Evolutionary conservation across 768 basidiomycete genomes (phyloP).

Genomic region (Lactarius hatsudake): DNA sequence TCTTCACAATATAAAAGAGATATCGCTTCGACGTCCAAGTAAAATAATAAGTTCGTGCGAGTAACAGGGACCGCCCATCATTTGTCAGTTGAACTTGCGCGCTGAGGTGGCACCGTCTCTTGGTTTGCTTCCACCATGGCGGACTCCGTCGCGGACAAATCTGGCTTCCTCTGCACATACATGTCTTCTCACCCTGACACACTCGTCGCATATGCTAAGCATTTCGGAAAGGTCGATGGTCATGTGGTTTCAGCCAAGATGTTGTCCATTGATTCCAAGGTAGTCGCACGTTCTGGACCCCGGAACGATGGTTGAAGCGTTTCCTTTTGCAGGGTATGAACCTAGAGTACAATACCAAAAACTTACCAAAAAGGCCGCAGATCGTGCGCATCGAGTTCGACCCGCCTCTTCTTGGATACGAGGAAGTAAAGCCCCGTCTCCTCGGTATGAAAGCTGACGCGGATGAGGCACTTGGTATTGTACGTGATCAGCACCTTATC

Average conservation of each 20-base stretch:
- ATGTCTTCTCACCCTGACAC: constrained; percentile 85
- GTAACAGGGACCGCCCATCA: background rate
- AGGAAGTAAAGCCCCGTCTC: constrained; percentile 78
- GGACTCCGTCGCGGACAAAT: constrained; percentile 74
- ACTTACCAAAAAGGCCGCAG: constrained; percentile 40
- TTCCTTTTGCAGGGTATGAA: constrained; percentile 56
- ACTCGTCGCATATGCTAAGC: constrained; percentile 77
- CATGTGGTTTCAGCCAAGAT: constrained; percentile 63
- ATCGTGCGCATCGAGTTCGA: constrained; percentile 58
- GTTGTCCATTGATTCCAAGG: constrained; percentile 67
- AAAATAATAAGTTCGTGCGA: background rate
- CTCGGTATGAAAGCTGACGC: constrained; percentile 79
- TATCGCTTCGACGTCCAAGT: background rate
- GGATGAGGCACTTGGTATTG: constrained; percentile 79
- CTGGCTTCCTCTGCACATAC: constrained; percentile 76
- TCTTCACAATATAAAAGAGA: background rate
- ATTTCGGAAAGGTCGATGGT: constrained; percentile 63
- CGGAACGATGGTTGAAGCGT: background rate
- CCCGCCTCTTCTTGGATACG: constrained; percentile 70
- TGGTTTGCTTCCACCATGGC: constrained; percentile 40
- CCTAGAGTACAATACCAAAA: constrained; percentile 57
- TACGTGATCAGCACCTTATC: constrained; percentile 34
- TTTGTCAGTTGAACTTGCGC: background rate
- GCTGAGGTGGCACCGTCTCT: background rate
- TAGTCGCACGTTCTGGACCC: constrained; percentile 30